A percentile compares a stretch with the other conserved stretches of the same genome.
Conservation (phyloP, 352 stramenopile genomes). For the Globisporangium parvum region DNA sequence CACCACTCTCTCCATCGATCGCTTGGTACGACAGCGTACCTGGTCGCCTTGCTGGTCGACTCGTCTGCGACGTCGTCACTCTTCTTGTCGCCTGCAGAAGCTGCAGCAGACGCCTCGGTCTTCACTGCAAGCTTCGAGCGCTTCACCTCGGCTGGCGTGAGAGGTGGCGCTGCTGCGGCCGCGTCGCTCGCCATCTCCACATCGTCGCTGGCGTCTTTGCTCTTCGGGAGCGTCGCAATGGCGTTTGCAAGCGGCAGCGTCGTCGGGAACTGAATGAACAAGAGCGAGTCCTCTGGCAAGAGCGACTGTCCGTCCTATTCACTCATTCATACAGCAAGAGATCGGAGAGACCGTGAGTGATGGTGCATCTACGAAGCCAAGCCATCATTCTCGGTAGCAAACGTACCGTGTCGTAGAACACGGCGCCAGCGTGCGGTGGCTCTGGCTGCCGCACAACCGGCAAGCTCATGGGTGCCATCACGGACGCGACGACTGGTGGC, state of each 20-base stretch:
- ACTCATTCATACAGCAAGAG: too few species aligned
- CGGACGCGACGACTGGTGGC: constrained; percentile 70
- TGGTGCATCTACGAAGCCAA: too few species aligned
- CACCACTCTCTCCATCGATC: too few species aligned
- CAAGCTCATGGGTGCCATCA: constrained; percentile 80
- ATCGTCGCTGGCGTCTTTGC: constrained; percentile 17
- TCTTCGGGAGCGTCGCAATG: constrained; percentile 21
- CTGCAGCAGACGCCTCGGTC: neutral
- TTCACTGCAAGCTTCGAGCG: constrained; percentile 15
- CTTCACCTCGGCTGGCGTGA: constrained; percentile 1
- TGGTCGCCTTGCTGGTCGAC: neutral
- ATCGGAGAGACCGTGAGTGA: neutral
- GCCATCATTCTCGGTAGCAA: too few species aligned
- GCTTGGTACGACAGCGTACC: too few species aligned
- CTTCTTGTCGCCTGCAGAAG: constrained; percentile 4
- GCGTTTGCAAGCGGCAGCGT: constrained; percentile 67
- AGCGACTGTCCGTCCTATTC: constrained; percentile 43
- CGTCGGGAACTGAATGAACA: constrained; percentile 82
- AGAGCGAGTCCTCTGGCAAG: constrained; percentile 56
- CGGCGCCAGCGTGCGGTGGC: constrained; percentile 42
- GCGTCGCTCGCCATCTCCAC: constrained; percentile 29
- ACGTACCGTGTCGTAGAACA: constrained; percentile 54
- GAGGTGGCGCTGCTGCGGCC: neutral
- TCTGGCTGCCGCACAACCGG: constrained; percentile 63
- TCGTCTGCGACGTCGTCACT: constrained; percentile 7